phyloP scores from a whole-genome alignment of 1,284 basidiomycete species.

The Clitocybe nebularis region DNA sequence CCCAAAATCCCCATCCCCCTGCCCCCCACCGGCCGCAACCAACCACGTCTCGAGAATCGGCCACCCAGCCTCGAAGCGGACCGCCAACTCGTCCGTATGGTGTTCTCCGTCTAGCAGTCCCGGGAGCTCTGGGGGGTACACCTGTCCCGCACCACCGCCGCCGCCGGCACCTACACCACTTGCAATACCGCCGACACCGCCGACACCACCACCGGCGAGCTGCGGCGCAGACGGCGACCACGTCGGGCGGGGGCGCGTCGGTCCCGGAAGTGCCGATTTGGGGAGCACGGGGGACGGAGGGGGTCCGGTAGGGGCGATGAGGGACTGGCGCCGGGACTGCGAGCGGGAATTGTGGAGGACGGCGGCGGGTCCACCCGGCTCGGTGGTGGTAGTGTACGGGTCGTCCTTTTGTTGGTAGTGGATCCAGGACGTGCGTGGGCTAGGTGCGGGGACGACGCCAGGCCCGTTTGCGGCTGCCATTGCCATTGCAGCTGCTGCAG shows the following conservation, averaged over 20 bases:
- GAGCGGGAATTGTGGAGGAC: conserved; percentile 15
- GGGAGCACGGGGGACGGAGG: conserved; percentile 36
- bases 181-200: too few relatives aligned
- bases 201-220: conserved; percentile 12
- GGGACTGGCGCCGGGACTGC: conserved; percentile 35
- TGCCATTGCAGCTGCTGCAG: too few relatives aligned
- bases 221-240: conserved; percentile 35
- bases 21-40: conserved; percentile 54
- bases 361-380: background rate
- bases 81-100: conserved; percentile 88
- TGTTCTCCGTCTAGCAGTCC: conserved; percentile 80
- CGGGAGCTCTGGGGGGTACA: conserved; percentile 57
- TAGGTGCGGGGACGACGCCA: conserved; percentile 16
- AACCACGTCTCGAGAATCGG: conserved; percentile 77
- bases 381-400: background rate
- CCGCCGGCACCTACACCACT: conserved; percentile 10
- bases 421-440: conserved; percentile 41
- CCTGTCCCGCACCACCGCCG: too few relatives aligned
- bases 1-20: conserved; percentile 39
- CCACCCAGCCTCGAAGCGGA: conserved; percentile 82
- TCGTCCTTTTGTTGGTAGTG: conserved; percentile 30
- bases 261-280: conserved; percentile 28
- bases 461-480: background rate
- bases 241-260: conserved; percentile 40
- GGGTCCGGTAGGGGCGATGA: conserved; percentile 30